Conservation (phyloP, 2,329 filamentous ascomycete species). For the Beauveria sp. region DNA sequence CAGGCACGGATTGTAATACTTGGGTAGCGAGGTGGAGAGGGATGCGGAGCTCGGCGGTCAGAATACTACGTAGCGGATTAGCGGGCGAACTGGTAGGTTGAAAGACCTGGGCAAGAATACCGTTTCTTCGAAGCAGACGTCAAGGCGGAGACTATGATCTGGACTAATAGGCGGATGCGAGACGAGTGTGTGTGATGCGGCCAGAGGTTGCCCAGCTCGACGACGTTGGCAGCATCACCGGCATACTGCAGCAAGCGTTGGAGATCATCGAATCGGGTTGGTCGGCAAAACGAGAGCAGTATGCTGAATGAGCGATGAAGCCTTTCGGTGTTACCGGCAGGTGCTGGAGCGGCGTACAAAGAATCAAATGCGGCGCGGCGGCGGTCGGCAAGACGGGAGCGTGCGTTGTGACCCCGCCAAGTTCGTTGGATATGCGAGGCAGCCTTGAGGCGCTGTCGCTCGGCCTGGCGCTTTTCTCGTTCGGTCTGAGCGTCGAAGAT, state of each 20-base stretch:
- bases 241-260: conserved; percentile 39
- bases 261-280: conserved; percentile 37
- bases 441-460: conserved; percentile 70
- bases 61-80: neutral
- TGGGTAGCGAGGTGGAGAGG: neutral
- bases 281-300: conserved; percentile 43
- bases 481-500: conserved; percentile 84
- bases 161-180: conserved; percentile 28
- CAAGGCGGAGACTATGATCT: conserved; percentile 29
- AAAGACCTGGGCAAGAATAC: neutral
- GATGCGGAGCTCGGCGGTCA: neutral
- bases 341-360: conserved; percentile 35
- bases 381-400: conserved; percentile 47
- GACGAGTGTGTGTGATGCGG: conserved; percentile 21
- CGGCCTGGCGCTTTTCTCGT: conserved; percentile 68
- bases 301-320: conserved; percentile 37
- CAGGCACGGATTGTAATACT: neutral
- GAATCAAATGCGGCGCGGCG: conserved; percentile 58
- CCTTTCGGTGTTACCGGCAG: conserved; percentile 27
- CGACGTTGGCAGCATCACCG: conserved; percentile 31
- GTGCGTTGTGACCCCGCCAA: conserved; percentile 71
- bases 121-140: neutral
- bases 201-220: conserved; percentile 28
- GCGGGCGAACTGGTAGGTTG: neutral
- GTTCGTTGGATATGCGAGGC: conserved; percentile 65